These are phyloP conservation scores for Trichoderma orchidacearum DNA, from an alignment of 495 filamentous ascomycete species.

Conservation along the genomic window DNA sequence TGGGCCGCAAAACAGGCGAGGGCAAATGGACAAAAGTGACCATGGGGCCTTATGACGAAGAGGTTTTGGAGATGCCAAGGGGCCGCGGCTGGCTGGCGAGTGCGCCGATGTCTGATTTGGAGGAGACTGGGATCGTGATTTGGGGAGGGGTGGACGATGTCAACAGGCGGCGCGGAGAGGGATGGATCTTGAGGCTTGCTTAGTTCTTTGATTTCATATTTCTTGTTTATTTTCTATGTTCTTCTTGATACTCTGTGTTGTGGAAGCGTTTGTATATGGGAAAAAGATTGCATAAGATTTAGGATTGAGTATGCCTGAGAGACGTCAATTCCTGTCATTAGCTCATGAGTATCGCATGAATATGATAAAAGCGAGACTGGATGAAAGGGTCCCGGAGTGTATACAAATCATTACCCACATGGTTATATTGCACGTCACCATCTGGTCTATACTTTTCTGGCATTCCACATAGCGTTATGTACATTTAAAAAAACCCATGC, in stretches of 20 bases:
- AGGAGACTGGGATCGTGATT: conserved; percentile 35
- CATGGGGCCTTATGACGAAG: conserved; percentile 26
- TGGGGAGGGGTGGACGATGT: conserved; percentile 35
- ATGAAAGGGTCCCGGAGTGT: too few species aligned
- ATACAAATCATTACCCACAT: neutral
- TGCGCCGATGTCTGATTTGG: conserved; percentile 30
- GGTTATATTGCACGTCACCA: neutral
- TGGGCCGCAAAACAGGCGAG: conserved; percentile 36
- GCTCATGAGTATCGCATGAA: too few species aligned
- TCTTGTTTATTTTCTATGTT: neutral
- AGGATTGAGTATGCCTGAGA: too few species aligned
- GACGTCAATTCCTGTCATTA: too few species aligned
- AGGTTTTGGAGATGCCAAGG: conserved; percentile 24
- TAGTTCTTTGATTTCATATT: conserved; percentile 4
- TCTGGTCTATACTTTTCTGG: neutral
- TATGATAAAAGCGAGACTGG: too few species aligned
- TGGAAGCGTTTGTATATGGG: neutral
- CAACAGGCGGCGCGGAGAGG: conserved; percentile 33
- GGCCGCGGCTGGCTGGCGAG: conserved; percentile 34
- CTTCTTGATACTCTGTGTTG: neutral
- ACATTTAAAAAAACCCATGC: neutral
- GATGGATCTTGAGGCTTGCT: conserved; percentile 38
- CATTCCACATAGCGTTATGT: conserved; percentile 6
- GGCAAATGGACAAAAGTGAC: conserved; percentile 36
- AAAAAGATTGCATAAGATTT: neutral